Conservation (phyloP, 2,329 filamentous ascomycete species). For the Clarireedia hainanense region DNA sequence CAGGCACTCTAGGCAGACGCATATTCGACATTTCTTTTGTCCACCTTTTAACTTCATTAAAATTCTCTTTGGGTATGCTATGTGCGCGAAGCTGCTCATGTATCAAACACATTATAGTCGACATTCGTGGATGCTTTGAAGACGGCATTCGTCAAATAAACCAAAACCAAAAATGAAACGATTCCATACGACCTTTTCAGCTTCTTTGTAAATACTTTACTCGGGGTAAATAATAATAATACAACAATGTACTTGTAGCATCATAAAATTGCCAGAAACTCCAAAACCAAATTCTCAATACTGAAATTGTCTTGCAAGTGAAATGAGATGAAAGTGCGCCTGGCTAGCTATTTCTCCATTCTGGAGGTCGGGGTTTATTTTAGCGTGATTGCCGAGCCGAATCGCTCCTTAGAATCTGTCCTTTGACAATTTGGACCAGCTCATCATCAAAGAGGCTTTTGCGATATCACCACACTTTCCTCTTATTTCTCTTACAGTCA, state of each 20-base stretch:
- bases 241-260: neutral
- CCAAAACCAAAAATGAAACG: conserved; percentile 6
- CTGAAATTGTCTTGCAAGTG: no score
- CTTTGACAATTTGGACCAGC: conserved; percentile 8
- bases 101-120: conserved; percentile 22
- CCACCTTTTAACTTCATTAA: conserved; percentile 15
- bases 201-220: conserved; percentile 9
- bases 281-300: no score
- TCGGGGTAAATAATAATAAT: conserved; percentile 12
- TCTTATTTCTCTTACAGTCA: neutral
- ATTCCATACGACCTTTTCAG: conserved; percentile 9
- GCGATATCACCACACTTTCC: neutral
- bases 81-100: conserved; percentile 17
- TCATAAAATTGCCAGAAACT: neutral
- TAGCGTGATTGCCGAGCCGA: conserved; percentile 5
- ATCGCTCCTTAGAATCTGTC: conserved; percentile 8
- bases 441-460: conserved; percentile 3
- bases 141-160: conserved; percentile 10
- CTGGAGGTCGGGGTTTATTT: conserved; percentile 2
- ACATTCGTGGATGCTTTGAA: conserved; percentile 8
- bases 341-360: neutral
- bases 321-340: neutral
- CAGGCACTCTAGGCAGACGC: conserved; percentile 10
- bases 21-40: conserved; percentile 23
- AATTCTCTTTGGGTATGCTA: conserved; percentile 15